phyloP scores from a whole-genome alignment of 345 rosid species.

The Cardiospermum halicacabum region DNA sequence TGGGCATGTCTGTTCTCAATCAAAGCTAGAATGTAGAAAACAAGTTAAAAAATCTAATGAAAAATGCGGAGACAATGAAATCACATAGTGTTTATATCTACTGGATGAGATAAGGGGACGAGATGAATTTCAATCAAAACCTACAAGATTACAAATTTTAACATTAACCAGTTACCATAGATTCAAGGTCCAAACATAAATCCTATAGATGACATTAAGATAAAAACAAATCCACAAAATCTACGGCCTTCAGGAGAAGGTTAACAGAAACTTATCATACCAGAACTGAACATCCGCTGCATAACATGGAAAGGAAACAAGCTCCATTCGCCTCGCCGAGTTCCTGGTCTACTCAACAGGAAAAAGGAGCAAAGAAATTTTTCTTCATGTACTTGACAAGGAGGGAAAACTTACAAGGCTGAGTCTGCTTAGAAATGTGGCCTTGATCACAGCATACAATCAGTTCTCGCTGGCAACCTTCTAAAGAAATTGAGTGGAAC shows the following conservation, averaged over 20 bases:
- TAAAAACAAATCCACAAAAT: constrained; percentile 38
- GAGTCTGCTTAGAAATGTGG: constrained; percentile 2
- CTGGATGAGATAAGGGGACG: constrained; percentile 17
- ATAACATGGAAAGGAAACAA: constrained; percentile 17
- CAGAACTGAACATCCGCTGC: constrained; percentile 15
- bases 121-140: constrained; percentile 27
- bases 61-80: neutral
- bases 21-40: neutral
- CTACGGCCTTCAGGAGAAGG: constrained; percentile 43
- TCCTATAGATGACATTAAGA: constrained; percentile 24
- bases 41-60: neutral
- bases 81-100: constrained; percentile 10
- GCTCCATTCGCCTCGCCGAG: constrained; percentile 24
- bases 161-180: constrained; percentile 18
- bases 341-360: constrained; percentile 11
- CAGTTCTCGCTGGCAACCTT: constrained; percentile 88
- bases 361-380: constrained; percentile 11
- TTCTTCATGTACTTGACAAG: neutral
- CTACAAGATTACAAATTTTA: constrained; percentile 43
- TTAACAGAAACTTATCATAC: constrained; percentile 27
- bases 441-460: constrained; percentile 65
- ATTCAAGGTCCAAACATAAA: constrained; percentile 23
- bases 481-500: constrained; percentile 95
- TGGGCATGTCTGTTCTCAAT: neutral
- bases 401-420: constrained; percentile 3